phyloP scores from a whole-genome alignment of 441 rosid species.

The Brassica balearica region DNA sequence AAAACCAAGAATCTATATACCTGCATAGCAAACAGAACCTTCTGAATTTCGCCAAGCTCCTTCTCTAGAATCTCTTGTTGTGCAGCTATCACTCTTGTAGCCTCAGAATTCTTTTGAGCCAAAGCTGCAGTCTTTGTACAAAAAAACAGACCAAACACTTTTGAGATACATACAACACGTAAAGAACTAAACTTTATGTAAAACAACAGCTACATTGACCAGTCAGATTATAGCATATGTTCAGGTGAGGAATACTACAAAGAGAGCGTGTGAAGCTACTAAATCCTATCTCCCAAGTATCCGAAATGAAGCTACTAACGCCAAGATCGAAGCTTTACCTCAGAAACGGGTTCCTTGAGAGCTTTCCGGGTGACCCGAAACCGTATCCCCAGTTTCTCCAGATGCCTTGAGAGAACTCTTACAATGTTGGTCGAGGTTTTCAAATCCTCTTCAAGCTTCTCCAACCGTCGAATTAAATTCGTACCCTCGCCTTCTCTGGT shows the following conservation, averaged over 20 bases:
- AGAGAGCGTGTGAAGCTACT: background rate
- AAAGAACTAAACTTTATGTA: conserved; percentile 14
- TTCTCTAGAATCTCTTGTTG: conserved; percentile 85
- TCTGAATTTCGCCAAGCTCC: conserved; percentile 90
- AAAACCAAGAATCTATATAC: too few relatives aligned
- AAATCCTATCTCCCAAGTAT: too few relatives aligned
- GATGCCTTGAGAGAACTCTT: conserved; percentile 76
- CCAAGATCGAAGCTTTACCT: conserved; percentile 54
- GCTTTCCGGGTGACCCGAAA: conserved; percentile 79
- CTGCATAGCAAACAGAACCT: conserved; percentile 95
- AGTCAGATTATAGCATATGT: too few relatives aligned
- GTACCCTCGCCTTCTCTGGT: conserved; percentile 45
- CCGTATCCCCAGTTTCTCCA: conserved; percentile 85
- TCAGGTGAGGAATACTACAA: too few relatives aligned
- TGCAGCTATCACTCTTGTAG: conserved; percentile 77
- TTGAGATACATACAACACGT: conserved; percentile 13
- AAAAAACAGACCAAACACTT: conserved; percentile 32
- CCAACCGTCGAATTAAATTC: conserved; percentile 68
- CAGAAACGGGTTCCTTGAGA: conserved; percentile 75
- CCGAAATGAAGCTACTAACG: background rate
- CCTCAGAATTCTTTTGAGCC: conserved; percentile 94
- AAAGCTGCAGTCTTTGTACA: conserved; percentile 79
- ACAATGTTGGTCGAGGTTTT: conserved; percentile 65
- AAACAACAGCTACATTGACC: background rate
- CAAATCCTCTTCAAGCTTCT: conserved; percentile 85